Conservation (phyloP, 1,139 yeast genomes). For the Sporopachydermia cereana region DNA sequence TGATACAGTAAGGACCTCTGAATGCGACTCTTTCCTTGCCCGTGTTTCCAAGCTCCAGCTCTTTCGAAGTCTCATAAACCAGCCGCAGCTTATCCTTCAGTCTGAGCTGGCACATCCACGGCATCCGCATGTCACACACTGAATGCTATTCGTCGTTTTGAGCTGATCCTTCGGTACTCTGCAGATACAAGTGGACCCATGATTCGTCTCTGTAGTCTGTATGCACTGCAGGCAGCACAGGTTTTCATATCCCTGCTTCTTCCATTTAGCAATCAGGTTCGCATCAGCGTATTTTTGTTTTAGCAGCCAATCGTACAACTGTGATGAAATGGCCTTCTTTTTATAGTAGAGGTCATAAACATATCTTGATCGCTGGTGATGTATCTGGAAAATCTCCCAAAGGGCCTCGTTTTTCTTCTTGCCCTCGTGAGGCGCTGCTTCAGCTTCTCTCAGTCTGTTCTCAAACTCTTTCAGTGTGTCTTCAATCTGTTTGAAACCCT, state of each 20-base stretch:
- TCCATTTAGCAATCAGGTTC: constrained; percentile 80
- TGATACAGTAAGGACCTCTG: too few species aligned
- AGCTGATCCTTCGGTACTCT: constrained; percentile 59
- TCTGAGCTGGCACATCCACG: constrained; percentile 82
- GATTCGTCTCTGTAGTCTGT: constrained; percentile 48
- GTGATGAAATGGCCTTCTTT: constrained; percentile 51
- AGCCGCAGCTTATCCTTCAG: too few species aligned
- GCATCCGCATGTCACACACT: constrained; percentile 85
- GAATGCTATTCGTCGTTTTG: constrained; percentile 23
- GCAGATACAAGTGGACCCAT: constrained; percentile 68
- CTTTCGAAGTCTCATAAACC: too few species aligned
- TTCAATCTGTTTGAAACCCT: constrained; percentile 63
- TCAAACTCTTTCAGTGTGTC: constrained; percentile 58
- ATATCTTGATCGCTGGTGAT: constrained; percentile 70
- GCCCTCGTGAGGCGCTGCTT: constrained; percentile 18
- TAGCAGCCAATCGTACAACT: constrained; percentile 69
- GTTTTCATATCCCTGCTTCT: constrained; percentile 79
- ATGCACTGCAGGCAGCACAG: constrained; percentile 80
- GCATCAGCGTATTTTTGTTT: constrained; percentile 58
- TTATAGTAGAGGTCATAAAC: constrained; percentile 65
- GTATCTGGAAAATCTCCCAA: constrained; percentile 63
- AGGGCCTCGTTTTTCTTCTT: constrained; percentile 40
- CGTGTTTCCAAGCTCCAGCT: too few species aligned
- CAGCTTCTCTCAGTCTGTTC: constrained; percentile 39
- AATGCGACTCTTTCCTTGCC: too few species aligned